phyloP scores from a whole-genome alignment of 352 stramenopile species.

The Globisporangium splendens region DNA sequence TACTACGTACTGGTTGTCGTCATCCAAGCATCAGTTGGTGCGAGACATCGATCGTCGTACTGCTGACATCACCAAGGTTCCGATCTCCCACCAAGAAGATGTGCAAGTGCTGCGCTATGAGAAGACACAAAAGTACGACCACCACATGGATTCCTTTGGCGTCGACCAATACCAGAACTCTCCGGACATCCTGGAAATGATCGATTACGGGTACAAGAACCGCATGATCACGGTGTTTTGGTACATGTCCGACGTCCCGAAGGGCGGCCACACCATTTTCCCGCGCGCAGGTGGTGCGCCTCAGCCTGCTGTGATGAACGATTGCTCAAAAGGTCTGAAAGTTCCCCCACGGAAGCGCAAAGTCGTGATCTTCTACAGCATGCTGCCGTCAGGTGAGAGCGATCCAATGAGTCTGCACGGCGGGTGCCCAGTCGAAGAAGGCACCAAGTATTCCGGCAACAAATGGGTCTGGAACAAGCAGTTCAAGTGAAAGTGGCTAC shows the following conservation, averaged over 20 bases:
- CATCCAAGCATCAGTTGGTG: conserved; percentile 33
- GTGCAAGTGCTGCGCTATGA: conserved; percentile 76
- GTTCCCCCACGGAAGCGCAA: conserved; percentile 70
- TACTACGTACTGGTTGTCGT: conserved; percentile 73
- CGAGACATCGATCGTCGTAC: conserved; percentile 57
- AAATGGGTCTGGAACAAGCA: conserved; percentile 87
- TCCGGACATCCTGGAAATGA: conserved; percentile 35
- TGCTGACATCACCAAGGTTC: conserved; percentile 58
- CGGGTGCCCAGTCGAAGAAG: conserved; percentile 69
- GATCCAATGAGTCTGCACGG: conserved; percentile 66
- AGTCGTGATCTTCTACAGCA: conserved; percentile 83
- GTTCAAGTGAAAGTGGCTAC: not conserved
- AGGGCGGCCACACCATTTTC: conserved; percentile 73
- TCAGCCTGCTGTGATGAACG: conserved; percentile 41
- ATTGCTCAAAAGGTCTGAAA: conserved; percentile 60
- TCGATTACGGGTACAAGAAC: conserved; percentile 72
- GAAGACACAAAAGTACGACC: conserved; percentile 71
- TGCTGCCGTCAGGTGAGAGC: conserved; percentile 58
- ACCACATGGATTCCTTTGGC: conserved; percentile 68
- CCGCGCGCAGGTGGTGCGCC: conserved; percentile 45
- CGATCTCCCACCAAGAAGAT: conserved; percentile 52
- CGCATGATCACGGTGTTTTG: conserved; percentile 85
- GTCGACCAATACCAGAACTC: conserved; percentile 37
- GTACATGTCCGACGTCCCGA: conserved; percentile 83
- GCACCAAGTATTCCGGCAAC: conserved; percentile 76